These are phyloP conservation scores for Bipolaris victoriae DNA, from an alignment of 2,329 filamentous ascomycete species.

Conservation along the genomic window DNA sequence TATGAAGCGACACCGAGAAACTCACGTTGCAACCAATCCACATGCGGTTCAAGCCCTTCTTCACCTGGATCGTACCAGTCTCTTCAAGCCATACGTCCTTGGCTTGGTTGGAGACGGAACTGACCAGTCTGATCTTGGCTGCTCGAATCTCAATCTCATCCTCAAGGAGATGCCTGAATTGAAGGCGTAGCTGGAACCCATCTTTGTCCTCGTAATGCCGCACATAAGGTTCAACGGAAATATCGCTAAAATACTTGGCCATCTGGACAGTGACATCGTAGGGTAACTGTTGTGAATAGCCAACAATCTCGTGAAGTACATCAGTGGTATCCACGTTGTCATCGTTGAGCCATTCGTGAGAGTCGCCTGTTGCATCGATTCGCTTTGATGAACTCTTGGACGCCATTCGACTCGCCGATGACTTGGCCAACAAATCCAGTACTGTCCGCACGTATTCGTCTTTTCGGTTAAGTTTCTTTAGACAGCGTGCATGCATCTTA, in stretches of 20 bases:
- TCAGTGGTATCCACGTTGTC: conserved; percentile 47
- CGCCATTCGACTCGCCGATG: conserved; percentile 51
- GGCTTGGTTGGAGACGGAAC: conserved; percentile 60
- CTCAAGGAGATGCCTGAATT: conserved; percentile 72
- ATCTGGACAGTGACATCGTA: conserved; percentile 72
- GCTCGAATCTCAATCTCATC: conserved; percentile 72
- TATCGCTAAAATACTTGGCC: conserved; percentile 72
- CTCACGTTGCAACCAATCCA: conserved; percentile 56
- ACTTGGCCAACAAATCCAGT: conserved; percentile 74
- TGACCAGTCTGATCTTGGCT: conserved; percentile 68
- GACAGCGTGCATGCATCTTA: conserved; percentile 81
- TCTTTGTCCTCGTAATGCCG: conserved; percentile 74
- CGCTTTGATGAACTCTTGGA: conserved; percentile 31
- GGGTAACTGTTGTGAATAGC: conserved; percentile 57
- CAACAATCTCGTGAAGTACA: conserved; percentile 53
- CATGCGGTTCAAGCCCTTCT: conserved; percentile 61
- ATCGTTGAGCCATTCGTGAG: conserved; percentile 47
- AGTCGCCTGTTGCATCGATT: conserved; percentile 15
- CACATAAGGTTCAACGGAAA: conserved; percentile 72
- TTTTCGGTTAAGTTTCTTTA: conserved; percentile 75
- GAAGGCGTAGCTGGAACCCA: conserved; percentile 73
- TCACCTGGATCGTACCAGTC: conserved; percentile 54
- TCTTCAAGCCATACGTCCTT: conserved; percentile 72
- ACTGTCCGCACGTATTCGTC: conserved; percentile 81
- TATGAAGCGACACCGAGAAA: not conserved